Evolutionary conservation across 1,284 basidiomycete species (phyloP), one percentile per base, ranked within the genome.

Genomic region (Irpex sp.): DNA sequence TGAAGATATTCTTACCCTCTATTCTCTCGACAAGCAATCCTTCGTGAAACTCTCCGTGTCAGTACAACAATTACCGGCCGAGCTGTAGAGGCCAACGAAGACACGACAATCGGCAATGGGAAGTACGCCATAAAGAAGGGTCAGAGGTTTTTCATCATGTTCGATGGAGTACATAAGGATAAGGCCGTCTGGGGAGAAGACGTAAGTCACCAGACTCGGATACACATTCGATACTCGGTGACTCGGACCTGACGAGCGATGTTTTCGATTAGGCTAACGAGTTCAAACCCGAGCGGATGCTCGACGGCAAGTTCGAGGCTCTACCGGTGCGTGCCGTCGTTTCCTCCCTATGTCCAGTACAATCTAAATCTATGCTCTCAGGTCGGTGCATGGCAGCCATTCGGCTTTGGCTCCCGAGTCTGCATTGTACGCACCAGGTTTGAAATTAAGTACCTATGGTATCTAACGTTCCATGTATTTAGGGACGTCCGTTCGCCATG

Each of bases 151-250:
- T 61, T 69, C 0, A 65, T 81, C 3, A 66, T 77, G 5, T 70
- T 74, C 3, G 69, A 73, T 57, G 70, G 70, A 56, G 71, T 78
- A 49, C 80, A 81, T 57, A 73, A 76, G 11, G 82, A 85, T 69
- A 78, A 78, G 2, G 69, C 67, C 6, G 77, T 81, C 1, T 85
- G 82, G 81, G 83, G 83, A 5, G 77, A 79, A 31, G 82, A 85
- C 70, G 82, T 81, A 44, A 57, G 80, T 74, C 11, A 19, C 19
- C 17, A 26, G 21, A 26, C 21, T 26, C 21, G 21, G 21, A 19
- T 51, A n/a, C 11, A 51, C 19, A 19, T 17, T 19, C 21, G 6
- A 7, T 15, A 6, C 48, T 51, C 11, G 37, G n/a, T 11, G n/a
- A 17, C 21, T 26, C 21, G 21, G 21, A 8, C 4, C 11, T 31